These are phyloP conservation scores for Magnusiomyces paraingens DNA, from an alignment of 1,139 yeast species.

Conservation along the genomic window DNA sequence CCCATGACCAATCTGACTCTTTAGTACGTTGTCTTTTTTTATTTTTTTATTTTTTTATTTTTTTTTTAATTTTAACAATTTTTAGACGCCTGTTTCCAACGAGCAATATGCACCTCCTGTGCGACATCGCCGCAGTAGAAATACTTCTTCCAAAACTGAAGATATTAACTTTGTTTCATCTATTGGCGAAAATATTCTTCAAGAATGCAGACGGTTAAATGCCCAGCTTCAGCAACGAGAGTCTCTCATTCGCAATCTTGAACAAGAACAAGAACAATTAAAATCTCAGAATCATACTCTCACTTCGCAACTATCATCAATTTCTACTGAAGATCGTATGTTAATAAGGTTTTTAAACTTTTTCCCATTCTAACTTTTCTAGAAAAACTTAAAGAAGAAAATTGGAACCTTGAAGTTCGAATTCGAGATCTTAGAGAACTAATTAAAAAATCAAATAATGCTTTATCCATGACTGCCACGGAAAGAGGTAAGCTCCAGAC, in stretches of 20 bases:
- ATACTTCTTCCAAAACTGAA: constrained; percentile 26
- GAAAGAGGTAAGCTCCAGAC: constrained; percentile 25
- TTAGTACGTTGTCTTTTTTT: background rate
- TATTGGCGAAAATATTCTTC: constrained; percentile 67
- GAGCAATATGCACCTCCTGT: background rate
- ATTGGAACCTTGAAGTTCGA: constrained; percentile 71
- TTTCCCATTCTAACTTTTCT: constrained; percentile 23
- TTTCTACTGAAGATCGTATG: background rate
- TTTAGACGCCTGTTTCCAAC: background rate
- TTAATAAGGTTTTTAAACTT: background rate
- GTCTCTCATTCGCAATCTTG: constrained; percentile 22
- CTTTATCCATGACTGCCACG: constrained; percentile 25
- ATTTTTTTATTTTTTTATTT: background rate
- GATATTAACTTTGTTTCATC: constrained; percentile 81
- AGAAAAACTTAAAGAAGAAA: constrained; percentile 55
- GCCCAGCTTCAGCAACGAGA: constrained; percentile 32
- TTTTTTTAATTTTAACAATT: background rate
- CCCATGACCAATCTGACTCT: background rate
- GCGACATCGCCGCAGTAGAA: constrained; percentile 6
- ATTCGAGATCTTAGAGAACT: constrained; percentile 48
- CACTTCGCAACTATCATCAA: constrained; percentile 17
- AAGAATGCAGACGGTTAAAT: constrained; percentile 72
- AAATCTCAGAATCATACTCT: constrained; percentile 36
- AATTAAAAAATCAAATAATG: constrained; percentile 24
- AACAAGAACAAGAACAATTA: constrained; percentile 41